phyloP scores from a whole-genome alignment of 768 basidiomycete species.

The Tylopilus sp. region DNA sequence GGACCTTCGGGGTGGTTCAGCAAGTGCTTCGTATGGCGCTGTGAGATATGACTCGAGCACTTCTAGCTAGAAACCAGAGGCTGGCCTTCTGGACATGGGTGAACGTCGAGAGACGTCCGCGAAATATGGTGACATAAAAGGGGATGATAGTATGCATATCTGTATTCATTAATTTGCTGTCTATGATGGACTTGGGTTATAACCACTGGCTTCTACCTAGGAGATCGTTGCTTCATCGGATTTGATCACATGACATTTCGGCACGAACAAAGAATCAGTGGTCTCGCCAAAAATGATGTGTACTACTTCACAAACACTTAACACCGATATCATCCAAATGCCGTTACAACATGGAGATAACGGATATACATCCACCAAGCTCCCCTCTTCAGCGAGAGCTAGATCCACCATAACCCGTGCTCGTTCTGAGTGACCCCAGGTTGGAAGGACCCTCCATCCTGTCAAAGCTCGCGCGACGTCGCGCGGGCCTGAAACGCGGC shows the following conservation, averaged over 20 bases:
- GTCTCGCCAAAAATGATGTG: not conserved
- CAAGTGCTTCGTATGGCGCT: slow-evolving; percentile 20
- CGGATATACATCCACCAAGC: not conserved
- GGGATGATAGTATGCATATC: slow-evolving; percentile 7
- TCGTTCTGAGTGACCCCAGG: slow-evolving; percentile 67
- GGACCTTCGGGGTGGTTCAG: slow-evolving; percentile 36
- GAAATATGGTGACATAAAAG: not conserved
- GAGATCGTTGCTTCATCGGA: not conserved
- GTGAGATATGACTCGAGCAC: slow-evolving; percentile 6
- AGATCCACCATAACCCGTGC: slow-evolving; percentile 80
- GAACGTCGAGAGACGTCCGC: not conserved
- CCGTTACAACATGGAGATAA: not conserved
- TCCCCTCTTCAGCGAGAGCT: slow-evolving; percentile 51
- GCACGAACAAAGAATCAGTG: not conserved
- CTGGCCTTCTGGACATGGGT: slow-evolving; percentile 3
- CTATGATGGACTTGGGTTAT: not conserved
- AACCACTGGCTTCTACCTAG: not conserved
- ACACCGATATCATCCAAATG: not conserved
- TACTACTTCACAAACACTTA: not conserved
- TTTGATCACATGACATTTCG: not conserved
- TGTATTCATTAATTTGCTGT: slow-evolving; percentile 12
- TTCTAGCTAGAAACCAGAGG: slow-evolving; percentile 6
- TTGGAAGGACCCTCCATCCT: slow-evolving; percentile 69
- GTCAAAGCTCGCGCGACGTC: slow-evolving; percentile 36
- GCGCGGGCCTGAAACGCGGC: slow-evolving; percentile 26